Conservation (phyloP, 1,284 basidiomycete species). For the Melampsora allii-populina region DNA sequence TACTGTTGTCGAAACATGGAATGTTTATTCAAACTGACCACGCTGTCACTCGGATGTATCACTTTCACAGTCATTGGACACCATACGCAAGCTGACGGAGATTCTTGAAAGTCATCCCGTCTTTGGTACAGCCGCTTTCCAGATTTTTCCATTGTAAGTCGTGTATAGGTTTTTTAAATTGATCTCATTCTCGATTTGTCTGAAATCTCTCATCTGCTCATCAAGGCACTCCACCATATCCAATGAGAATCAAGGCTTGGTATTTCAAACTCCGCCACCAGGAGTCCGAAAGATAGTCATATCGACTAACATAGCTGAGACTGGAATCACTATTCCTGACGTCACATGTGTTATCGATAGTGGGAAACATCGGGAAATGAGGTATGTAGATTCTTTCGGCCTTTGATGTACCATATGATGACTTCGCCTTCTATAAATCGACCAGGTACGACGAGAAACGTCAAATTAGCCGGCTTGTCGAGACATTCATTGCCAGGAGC, state of each 20-base stretch:
- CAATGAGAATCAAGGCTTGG: constrained; percentile 51
- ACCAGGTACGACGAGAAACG: constrained; percentile 92
- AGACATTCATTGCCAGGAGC: constrained; percentile 87
- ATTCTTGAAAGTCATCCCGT: constrained; percentile 69
- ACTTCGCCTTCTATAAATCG: constrained; percentile 29
- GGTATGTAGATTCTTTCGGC: constrained; percentile 55
- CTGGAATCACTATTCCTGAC: constrained; percentile 96
- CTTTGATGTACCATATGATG: neutral
- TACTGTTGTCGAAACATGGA: neutral
- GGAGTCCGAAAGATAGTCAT: constrained; percentile 56
- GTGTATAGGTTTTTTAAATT: constrained; percentile 69
- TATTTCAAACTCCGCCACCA: constrained; percentile 51
- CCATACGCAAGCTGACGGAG: constrained; percentile 86
- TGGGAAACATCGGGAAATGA: constrained; percentile 86
- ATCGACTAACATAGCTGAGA: constrained; percentile 70
- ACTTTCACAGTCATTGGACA: constrained; percentile 52
- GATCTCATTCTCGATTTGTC: constrained; percentile 58
- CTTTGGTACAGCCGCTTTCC: constrained; percentile 71
- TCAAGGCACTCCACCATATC: constrained; percentile 51
- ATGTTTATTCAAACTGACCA: constrained; percentile 52
- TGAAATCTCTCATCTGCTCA: neutral
- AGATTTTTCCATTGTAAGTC: constrained; percentile 81
- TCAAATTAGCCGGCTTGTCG: constrained; percentile 86
- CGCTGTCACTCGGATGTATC: neutral
- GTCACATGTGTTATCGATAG: constrained; percentile 96